Percentiles rank a stretch among this genome's conserved stretches.
These are phyloP conservation scores for Auricularia sp. DNA, from an alignment of 768 basidiomycete genomes.

Conservation along the genomic window DNA sequence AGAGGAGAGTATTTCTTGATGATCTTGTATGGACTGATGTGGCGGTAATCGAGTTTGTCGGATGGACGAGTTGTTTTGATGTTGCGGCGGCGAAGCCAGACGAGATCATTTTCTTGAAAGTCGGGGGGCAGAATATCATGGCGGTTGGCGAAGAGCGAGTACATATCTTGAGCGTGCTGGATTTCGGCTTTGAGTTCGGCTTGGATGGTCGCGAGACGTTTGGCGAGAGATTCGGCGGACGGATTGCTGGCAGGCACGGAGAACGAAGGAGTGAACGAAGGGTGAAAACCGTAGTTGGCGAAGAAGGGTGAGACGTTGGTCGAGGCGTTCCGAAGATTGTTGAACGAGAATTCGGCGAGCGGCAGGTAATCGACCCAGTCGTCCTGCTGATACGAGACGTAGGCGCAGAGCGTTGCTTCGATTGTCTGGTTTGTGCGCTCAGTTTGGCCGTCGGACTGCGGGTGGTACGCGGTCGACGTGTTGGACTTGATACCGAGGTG, in stretches of 20 bases:
- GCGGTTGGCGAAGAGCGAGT: conserved; percentile 21
- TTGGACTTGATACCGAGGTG: conserved; percentile 9
- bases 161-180: conserved; percentile 18
- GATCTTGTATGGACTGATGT: conserved; percentile 19
- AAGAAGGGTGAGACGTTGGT: conserved; percentile 29
- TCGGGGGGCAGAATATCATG: conserved; percentile 17
- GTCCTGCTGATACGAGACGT: conserved; percentile 29
- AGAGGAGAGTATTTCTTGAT: background rate
- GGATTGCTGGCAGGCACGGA: conserved; percentile 9
- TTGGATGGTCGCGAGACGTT: conserved; percentile 22
- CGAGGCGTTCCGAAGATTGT: conserved; percentile 24
- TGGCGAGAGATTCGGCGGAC: conserved; percentile 21
- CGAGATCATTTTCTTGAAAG: conserved; percentile 21
- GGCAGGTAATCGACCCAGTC: conserved; percentile 32
- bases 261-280: background rate
- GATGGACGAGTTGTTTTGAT: conserved; percentile 32
- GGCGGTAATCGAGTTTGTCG: conserved; percentile 27
- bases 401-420: conserved; percentile 28
- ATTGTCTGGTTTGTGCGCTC: conserved; percentile 27
- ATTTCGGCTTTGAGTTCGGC: conserved; percentile 25
- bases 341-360: conserved; percentile 32
- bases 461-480: conserved; percentile 33
- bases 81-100: conserved; percentile 29
- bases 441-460: conserved; percentile 30
- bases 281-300: conserved; percentile 24